Base-by-base conservation (phyloP, 2,329 filamentous ascomycete species). In the Colletotrichum cereale region DNA sequence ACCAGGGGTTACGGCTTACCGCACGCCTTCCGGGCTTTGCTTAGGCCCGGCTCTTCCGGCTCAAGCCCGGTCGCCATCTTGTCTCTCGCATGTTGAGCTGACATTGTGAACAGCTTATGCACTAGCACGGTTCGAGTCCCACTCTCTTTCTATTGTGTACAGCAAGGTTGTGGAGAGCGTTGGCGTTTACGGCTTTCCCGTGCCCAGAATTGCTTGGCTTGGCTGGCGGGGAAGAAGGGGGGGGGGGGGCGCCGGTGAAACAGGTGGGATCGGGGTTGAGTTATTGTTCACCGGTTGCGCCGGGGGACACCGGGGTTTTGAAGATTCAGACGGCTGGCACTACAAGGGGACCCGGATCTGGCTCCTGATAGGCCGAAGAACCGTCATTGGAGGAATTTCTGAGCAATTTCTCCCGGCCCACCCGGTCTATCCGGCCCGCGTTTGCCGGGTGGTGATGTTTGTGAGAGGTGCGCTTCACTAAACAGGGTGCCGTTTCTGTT, bases 11-110 rank as follows among this genome's bases (percentile, higher is more conserved):
- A 26, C 34, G 53, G 66, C 76, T 77, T 73, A 79, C 77, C 75
- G 67, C 77, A 79, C 62, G 77, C 77, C 66, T 79, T 79, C 40
- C 77, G 77, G 24, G 77, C 77, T 71, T 79, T 79, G n/a, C 74
- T 72, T 64, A 72, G 69, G 36, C 69, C 69, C 58, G 58, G 48
- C 10, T 72, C 58, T 1, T 72, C 69, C 47, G 60, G 58, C 31
- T 42, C 64, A 10, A 14, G 50, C 21, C 53, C 63, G n/a, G 38
- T 48, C 52, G 63, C 36, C 26, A 55, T 47, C 24, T 63, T 47
- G 58, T 67, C 63, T 42, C 53, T 53, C n/a, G 47, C 21, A 2
- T 52, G 61, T 24, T 42, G 44, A 21, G 29, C 12, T 1, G 71
- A 57, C 61, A 65, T 66, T 55, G 34, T 36, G 34, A 57, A 53